These are phyloP conservation scores for Candida khao-thaluensis DNA, from an alignment of 805 yeast genomes.

Conservation along the genomic window DNA sequence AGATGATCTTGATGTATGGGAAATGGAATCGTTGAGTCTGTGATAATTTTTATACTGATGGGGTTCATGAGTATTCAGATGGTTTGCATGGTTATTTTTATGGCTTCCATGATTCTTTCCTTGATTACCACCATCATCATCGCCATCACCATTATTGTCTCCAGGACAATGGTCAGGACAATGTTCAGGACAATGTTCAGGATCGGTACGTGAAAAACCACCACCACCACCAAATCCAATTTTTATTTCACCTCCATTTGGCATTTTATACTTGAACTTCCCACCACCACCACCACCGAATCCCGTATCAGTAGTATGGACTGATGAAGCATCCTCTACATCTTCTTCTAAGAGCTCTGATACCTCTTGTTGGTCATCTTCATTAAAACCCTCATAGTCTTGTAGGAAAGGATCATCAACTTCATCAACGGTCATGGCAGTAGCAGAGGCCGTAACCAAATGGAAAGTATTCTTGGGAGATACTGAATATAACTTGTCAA, in stretches of 20 bases:
- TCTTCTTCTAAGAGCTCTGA: neutral
- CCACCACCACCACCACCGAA: slow-evolving; percentile 31
- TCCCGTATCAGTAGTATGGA: slow-evolving; percentile 15
- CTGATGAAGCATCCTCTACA: slow-evolving; percentile 10
- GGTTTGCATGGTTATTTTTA: too few species aligned
- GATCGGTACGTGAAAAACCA: slow-evolving; percentile 19
- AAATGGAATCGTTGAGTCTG: too few species aligned
- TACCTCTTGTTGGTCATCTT: neutral
- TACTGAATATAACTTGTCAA: slow-evolving; percentile 39
- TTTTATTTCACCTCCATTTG: slow-evolving; percentile 22
- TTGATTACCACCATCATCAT: slow-evolving; percentile 9
- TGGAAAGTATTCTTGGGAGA: slow-evolving; percentile 42
- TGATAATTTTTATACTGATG: too few species aligned
- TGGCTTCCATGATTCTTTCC: too few species aligned
- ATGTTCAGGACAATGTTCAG: neutral
- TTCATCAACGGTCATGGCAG: slow-evolving; percentile 18
- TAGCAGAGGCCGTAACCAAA: slow-evolving; percentile 26
- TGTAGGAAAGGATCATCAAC: slow-evolving; percentile 6
- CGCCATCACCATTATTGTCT: too few species aligned
- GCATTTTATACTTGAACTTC: slow-evolving; percentile 19
- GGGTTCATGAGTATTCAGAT: too few species aligned
- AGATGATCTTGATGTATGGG: too few species aligned
- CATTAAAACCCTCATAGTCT: neutral
- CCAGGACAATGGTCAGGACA: too few species aligned
- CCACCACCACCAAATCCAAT: slow-evolving; percentile 32